Conservation (phyloP, 352 stramenopile species). For the Thalassiosira allenii region DNA sequence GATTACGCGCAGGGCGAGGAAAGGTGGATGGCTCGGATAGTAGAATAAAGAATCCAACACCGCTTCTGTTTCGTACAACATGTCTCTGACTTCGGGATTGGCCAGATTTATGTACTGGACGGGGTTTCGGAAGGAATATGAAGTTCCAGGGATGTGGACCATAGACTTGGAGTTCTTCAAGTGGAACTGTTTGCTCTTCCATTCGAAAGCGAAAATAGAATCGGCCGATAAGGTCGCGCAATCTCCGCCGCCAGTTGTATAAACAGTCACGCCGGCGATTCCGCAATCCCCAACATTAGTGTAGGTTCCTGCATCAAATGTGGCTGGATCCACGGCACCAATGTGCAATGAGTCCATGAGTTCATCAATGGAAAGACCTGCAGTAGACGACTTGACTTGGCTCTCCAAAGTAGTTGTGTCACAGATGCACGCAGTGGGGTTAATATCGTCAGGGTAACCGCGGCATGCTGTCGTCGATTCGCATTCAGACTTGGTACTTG, state of each 20-base stretch:
- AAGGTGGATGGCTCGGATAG: constrained; percentile 67
- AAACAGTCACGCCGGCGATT: constrained; percentile 12
- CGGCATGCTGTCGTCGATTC: not conserved
- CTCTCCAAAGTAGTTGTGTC: constrained; percentile 1
- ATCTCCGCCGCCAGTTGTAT: not conserved
- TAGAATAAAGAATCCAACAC: constrained; percentile 69
- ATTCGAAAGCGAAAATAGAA: constrained; percentile 50
- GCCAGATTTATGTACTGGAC: constrained; percentile 45
- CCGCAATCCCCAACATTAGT: constrained; percentile 5
- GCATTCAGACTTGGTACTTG: too few relatives aligned
- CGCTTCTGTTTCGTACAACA: constrained; percentile 69
- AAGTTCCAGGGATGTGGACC: not conserved
- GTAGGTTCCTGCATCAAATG: constrained; percentile 26
- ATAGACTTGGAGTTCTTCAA: constrained; percentile 37
- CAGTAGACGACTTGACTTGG: constrained; percentile 6
- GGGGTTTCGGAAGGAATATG: constrained; percentile 53
- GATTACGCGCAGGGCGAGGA: constrained; percentile 60
- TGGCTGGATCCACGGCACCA: constrained; percentile 47
- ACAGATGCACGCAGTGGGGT: constrained; percentile 28
- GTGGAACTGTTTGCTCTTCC: constrained; percentile 28
- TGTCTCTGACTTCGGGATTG: constrained; percentile 46
- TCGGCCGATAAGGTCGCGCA: constrained; percentile 23
- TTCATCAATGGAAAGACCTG: constrained; percentile 13
- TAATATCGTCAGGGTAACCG: too few relatives aligned
- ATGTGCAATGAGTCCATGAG: constrained; percentile 28